Percentiles rank a stretch among this genome's conserved stretches.
Evolutionary conservation across 2,329 filamentous ascomycete species (phyloP).

Genomic region (Calonectria pteridis): DNA sequence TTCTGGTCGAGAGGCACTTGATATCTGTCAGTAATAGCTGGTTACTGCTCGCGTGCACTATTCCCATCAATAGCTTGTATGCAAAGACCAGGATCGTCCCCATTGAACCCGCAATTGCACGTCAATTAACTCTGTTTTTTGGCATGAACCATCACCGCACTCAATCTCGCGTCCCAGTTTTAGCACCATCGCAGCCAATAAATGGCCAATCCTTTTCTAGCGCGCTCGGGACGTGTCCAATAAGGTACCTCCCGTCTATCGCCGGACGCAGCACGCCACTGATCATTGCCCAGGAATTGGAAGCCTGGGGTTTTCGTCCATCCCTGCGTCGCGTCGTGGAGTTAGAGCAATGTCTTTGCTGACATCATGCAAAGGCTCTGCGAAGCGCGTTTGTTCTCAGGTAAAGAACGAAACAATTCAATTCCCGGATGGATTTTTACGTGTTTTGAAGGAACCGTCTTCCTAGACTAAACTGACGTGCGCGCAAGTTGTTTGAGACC

Average conservation of each 20-base stretch:
- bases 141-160: conserved; percentile 2
- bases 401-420: not conserved
- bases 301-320: not conserved
- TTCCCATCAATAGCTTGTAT: too few species aligned
- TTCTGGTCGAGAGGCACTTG: not conserved
- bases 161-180: conserved; percentile 2
- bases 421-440: not conserved
- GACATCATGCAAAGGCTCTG: not conserved
- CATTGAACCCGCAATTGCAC: not conserved
- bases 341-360: not conserved
- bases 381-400: not conserved
- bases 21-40: not conserved
- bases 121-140: not conserved
- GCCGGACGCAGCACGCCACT: not conserved
- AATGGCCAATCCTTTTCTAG: not conserved
- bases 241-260: not conserved
- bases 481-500: not conserved
- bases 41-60: not conserved
- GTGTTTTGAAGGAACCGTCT: too few species aligned
- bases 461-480: not conserved
- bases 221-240: not conserved
- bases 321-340: not conserved
- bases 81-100: too few species aligned
- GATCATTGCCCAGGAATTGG: not conserved
- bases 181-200: not conserved